phyloP scores from a whole-genome alignment of 179 eudicot genomes.

The Spinacia oleracea region DNA sequence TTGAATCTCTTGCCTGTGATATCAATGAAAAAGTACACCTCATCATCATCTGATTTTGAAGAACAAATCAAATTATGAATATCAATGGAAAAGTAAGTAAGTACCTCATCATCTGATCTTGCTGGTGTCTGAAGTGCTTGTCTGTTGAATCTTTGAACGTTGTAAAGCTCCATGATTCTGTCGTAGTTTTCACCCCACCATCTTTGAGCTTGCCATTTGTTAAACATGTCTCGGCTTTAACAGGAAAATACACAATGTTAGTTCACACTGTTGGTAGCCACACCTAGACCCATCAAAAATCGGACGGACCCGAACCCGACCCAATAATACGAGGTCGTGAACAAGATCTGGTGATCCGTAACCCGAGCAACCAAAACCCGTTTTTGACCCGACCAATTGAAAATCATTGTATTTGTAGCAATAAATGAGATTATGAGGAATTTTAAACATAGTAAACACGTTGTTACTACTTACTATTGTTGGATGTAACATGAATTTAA shows the following conservation, averaged over 20 bases:
- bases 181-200: slow-evolving; percentile 99
- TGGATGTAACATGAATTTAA: no score
- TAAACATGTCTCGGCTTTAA: slow-evolving; percentile 90
- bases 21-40: slow-evolving; percentile 41
- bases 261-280: neutral
- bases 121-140: slow-evolving; percentile 91
- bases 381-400: no score
- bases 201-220: slow-evolving; percentile 97
- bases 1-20: slow-evolving; percentile 71
- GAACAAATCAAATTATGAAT: no score
- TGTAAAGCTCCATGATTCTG: slow-evolving; percentile 93
- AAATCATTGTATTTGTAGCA: no score
- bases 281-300: no score
- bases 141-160: slow-evolving; percentile 87
- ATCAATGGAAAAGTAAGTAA: neutral
- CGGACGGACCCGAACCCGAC: no score
- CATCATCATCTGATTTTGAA: slow-evolving; percentile 88
- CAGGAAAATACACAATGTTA: slow-evolving; percentile 18
- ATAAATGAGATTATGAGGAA: no score
- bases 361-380: no score
- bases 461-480: no score
- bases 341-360: no score
- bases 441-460: no score
- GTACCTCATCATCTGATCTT: slow-evolving; percentile 92
- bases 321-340: no score